Percentiles rank a stretch among this genome's conserved stretches.
Evolutionary conservation across 441 rosid genomes (phyloP).

Genomic region (Syzygium syzygioides): DNA sequence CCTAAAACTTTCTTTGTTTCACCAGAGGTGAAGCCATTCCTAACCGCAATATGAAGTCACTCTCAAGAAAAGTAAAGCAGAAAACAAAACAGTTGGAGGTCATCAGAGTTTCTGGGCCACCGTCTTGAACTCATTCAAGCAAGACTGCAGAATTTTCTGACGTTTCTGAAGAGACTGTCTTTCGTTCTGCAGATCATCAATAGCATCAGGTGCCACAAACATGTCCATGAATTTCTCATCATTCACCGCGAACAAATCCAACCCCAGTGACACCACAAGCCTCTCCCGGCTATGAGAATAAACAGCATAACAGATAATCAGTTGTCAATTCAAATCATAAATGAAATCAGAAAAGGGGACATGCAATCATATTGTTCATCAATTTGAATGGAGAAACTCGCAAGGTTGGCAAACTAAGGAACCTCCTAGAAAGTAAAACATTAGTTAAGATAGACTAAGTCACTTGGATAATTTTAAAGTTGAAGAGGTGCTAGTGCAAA

Average conservation of each 20-base stretch:
- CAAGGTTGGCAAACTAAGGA: neutral
- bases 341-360: neutral
- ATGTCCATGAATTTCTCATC: slow-evolving; percentile 94
- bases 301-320: neutral
- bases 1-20: neutral
- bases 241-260: slow-evolving; percentile 79
- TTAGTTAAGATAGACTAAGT: neutral
- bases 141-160: slow-evolving; percentile 75
- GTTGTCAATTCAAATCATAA: neutral
- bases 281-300: slow-evolving; percentile 52
- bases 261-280: slow-evolving; percentile 61
- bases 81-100: neutral
- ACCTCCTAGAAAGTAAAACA: neutral
- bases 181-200: slow-evolving; percentile 61
- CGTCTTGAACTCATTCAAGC: slow-evolving; percentile 79
- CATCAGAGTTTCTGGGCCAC: slow-evolving; percentile 62
- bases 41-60: neutral
- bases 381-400: neutral
- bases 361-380: neutral
- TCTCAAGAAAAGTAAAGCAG: neutral
- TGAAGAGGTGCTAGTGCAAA: neutral
- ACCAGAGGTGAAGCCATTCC: neutral
- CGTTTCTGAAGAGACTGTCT: slow-evolving; percentile 73
- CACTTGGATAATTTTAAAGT: neutral
- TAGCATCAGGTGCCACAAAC: slow-evolving; percentile 91